Evolutionary conservation across 2,329 filamentous ascomycete species (phyloP), one percentile per base, ranked within the genome.

Genomic region (Shiraia sp.): DNA sequence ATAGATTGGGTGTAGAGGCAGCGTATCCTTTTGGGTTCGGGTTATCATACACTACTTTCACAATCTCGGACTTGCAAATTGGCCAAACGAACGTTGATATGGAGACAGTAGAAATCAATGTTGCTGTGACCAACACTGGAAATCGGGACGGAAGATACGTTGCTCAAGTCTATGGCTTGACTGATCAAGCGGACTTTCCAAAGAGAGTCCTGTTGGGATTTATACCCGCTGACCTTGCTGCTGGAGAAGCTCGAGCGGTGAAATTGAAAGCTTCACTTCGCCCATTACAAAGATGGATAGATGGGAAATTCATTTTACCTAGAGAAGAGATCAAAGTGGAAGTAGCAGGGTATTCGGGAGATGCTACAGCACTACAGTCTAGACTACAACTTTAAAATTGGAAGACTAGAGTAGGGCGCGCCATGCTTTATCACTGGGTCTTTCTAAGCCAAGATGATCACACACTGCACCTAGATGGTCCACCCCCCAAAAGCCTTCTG

Each of bases 401-500:
- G 19, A 8, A 23, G n/a, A 14, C 35, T 69, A 65, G 28, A 75
- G 43, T 57, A 75, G 55, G 31, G 70, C 65, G 47, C 53, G 65
- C 62, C 70, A 71, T 2, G 62, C 69, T 32, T 54, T 68, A 7
- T 59, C 57, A 26, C 47, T 32, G 4, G 63, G 62, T 28, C 61
- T 65, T 27, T 82, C 74, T 42, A 84, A 51, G 1, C 72, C 77
- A 43, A 84, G 50, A 59, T 78, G 76, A 41, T 78, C 72, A 28
- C 71, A 69, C 3, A 84, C 67, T 55, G 78, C 75, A 1, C 76
- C 80, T 30, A 85, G 50, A 62, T 82, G 79, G 68, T 84, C 81
- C 10, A 84, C 75, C 0, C 81, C 81, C 77, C 79, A 85, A 53
- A 79, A 83, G 1, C 65, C 65, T 49, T 83, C 79, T 26, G 61